Conservation (phyloP, 2,329 filamentous ascomycete genomes). For the Ophiostoma australiae region DNA sequence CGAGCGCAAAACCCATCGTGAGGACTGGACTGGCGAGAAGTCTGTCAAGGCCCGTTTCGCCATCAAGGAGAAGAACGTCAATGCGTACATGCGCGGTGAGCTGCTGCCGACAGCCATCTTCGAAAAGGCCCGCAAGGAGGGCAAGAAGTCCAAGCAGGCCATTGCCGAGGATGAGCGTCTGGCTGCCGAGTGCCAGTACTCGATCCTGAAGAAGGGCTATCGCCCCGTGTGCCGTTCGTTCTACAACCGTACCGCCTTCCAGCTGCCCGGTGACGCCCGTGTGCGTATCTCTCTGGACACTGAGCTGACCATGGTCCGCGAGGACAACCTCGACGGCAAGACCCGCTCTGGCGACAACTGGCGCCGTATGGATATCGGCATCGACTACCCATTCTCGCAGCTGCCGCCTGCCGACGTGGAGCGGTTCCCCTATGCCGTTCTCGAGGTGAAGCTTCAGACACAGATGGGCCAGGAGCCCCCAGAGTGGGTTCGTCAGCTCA, state of each 20-base stretch:
- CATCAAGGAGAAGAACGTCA: conserved; percentile 96
- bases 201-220: conserved; percentile 79
- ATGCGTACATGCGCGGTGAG: conserved; percentile 78
- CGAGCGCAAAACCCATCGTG: conserved; percentile 94
- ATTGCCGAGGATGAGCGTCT: conserved; percentile 88
- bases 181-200: conserved; percentile 89
- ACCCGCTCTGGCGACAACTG: conserved; percentile 79
- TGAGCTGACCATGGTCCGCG: conserved; percentile 87
- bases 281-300: conserved; percentile 97
- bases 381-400: conserved; percentile 91
- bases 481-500: conserved; percentile 92
- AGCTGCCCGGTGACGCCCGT: conserved; percentile 90
- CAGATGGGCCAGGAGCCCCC: conserved; percentile 92
- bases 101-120: conserved; percentile 85
- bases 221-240: conserved; percentile 89
- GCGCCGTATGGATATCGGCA: conserved; percentile 94
- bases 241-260: conserved; percentile 97
- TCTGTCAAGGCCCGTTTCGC: conserved; percentile 96
- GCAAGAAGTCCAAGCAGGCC: conserved; percentile 87
- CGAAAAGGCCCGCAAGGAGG: conserved; percentile 91
- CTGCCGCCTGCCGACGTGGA: conserved; percentile 79
- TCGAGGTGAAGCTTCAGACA: conserved; percentile 97
- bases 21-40: conserved; percentile 99
- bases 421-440: conserved; percentile 89
- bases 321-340: conserved; percentile 86